Evolutionary conservation across 2,329 filamentous ascomycete genomes (phyloP).

Genomic region (Ilyonectria mors-panacis): DNA sequence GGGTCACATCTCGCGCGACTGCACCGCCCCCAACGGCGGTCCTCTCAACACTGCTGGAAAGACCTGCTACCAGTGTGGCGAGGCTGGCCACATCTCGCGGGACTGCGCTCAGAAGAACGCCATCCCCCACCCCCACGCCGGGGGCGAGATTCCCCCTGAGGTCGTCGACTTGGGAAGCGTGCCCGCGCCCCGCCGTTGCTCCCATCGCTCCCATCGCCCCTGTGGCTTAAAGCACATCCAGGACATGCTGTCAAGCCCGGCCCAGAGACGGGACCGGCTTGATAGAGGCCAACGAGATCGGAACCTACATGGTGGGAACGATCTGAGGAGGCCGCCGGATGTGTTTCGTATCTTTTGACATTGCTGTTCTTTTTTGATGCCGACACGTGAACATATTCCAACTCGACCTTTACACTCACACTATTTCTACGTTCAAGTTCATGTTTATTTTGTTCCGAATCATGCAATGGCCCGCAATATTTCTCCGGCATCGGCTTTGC

Average conservation of each 20-base stretch:
- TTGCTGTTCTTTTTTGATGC: slow-evolving; percentile 47
- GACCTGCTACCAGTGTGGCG: slow-evolving; percentile 98
- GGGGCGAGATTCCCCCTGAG: slow-evolving; percentile 62
- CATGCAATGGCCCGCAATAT: slow-evolving; percentile 48
- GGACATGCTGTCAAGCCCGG: slow-evolving; percentile 32
- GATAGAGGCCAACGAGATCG: slow-evolving; percentile 31
- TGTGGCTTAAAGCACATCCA: slow-evolving; percentile 52
- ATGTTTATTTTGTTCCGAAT: slow-evolving; percentile 50
- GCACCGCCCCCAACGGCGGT: slow-evolving; percentile 95
- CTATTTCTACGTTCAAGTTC: slow-evolving; percentile 51
- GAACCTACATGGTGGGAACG: slow-evolving; percentile 19
- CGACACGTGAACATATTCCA: slow-evolving; percentile 49
- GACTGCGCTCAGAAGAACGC: slow-evolving; percentile 86
- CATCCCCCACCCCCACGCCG: slow-evolving; percentile 42
- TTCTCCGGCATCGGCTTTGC: slow-evolving; percentile 47
- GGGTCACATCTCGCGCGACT: slow-evolving; percentile 93
- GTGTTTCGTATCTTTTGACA: slow-evolving; percentile 41
- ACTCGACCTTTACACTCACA: slow-evolving; percentile 40
- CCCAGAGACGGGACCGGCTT: slow-evolving; percentile 22
- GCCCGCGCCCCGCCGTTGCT: slow-evolving; percentile 62
- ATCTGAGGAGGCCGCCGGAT: slow-evolving; percentile 32
- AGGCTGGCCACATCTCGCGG: slow-evolving; percentile 95
- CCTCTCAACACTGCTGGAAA: slow-evolving; percentile 96
- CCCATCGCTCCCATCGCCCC: slow-evolving; percentile 59
- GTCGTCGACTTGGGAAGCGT: slow-evolving; percentile 62